Evolutionary conservation across 192 early-diverging fungal species (phyloP).

Genomic region (Paraglomus occultum): DNA sequence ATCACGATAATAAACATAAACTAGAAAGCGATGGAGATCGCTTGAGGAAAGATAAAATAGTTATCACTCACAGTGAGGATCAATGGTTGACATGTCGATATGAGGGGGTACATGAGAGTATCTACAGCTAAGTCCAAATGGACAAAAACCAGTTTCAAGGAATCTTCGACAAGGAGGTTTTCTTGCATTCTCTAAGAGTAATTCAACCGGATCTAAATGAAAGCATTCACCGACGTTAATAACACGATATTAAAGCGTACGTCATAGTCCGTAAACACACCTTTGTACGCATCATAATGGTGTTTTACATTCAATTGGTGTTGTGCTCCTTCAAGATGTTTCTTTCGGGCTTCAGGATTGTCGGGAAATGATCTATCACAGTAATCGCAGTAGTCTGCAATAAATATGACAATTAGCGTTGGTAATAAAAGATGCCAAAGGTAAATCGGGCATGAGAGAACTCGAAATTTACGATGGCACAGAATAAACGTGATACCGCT

Average conservation of each 20-base stretch:
- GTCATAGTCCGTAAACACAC: neutral
- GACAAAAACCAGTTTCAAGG: constrained; percentile 32
- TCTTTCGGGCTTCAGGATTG: constrained; percentile 37
- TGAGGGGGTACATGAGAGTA: constrained; percentile 36
- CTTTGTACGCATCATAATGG: constrained; percentile 43
- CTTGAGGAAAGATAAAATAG: neutral
- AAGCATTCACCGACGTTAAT: too few species aligned
- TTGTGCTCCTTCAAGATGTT: constrained; percentile 36
- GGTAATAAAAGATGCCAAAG: too few species aligned
- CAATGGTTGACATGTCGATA: constrained; percentile 24
- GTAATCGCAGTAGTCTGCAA: constrained; percentile 43
- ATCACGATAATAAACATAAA: neutral
- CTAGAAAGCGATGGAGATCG: neutral
- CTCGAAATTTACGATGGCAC: too few species aligned
- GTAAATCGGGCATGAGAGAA: too few species aligned
- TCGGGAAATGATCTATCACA: constrained; percentile 46
- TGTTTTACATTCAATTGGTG: constrained; percentile 34
- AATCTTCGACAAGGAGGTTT: constrained; percentile 40
- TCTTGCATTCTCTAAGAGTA: constrained; percentile 36
- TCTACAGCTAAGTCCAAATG: constrained; percentile 38
- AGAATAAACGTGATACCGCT: too few species aligned
- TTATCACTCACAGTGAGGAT: constrained; percentile 19
- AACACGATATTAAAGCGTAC: too few species aligned
- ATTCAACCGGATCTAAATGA: constrained; percentile 32
- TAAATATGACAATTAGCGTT: too few species aligned